A percentile compares a stretch with the other conserved stretches of the same genome.
Conservation (phyloP, 2,329 filamentous ascomycete species). For the Claviceps purpurea region DNA sequence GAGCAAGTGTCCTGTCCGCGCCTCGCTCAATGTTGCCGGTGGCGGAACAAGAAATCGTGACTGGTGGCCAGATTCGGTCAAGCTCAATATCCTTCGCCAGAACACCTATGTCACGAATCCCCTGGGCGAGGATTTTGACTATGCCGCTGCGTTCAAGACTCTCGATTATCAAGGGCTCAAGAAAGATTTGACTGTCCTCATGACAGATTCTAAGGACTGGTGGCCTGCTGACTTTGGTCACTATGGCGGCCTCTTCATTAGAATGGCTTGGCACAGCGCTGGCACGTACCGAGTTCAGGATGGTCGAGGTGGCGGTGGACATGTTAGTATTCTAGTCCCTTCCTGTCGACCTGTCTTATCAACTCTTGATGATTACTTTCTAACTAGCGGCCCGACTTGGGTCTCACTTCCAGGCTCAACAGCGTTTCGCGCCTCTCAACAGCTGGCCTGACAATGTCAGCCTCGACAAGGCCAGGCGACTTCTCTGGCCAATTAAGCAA, state of each 20-base stretch:
- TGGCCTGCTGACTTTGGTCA: constrained; percentile 75
- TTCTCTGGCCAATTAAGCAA: constrained; percentile 72
- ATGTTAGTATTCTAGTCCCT: constrained; percentile 18
- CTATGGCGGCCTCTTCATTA: constrained; percentile 69
- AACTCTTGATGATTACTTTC: neutral
- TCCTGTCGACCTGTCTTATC: neutral
- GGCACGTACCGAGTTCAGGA: constrained; percentile 67
- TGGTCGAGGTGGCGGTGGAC: constrained; percentile 60
- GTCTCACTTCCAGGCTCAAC: constrained; percentile 40
- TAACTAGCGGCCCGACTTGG: neutral
- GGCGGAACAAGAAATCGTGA: constrained; percentile 55
- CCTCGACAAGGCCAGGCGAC: constrained; percentile 67
- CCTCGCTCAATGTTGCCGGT: constrained; percentile 32
- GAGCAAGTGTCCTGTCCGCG: constrained; percentile 19
- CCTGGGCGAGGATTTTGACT: constrained; percentile 53
- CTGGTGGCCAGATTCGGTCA: constrained; percentile 62
- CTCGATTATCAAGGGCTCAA: constrained; percentile 49
- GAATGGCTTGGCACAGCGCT: constrained; percentile 70
- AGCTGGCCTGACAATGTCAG: constrained; percentile 68
- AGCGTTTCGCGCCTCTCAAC: constrained; percentile 70
- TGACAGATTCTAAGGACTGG: constrained; percentile 70
- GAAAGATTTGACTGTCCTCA: constrained; percentile 56
- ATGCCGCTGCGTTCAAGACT: constrained; percentile 57
- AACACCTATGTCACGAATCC: constrained; percentile 52
- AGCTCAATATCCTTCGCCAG: constrained; percentile 61